Evolutionary conservation across 2,329 filamentous ascomycete species (phyloP).

Genomic region (Sporothrix sp.): DNA sequence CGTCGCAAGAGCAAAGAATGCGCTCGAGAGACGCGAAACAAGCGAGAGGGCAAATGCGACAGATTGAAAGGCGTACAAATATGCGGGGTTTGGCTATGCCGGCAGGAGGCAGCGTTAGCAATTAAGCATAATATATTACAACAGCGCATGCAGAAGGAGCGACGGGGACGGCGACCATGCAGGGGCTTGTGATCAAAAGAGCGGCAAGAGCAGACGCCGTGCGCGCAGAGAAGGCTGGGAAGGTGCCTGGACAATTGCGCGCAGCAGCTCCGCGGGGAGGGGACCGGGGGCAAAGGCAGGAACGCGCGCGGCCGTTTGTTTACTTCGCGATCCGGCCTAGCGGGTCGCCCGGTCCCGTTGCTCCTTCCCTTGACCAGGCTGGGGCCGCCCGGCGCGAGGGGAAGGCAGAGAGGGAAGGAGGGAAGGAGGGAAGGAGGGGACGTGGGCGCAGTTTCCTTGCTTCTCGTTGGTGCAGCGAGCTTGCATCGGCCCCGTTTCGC

Average conservation of each 20-base stretch:
- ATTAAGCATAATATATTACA: too few relatives aligned
- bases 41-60: not conserved
- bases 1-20: not conserved
- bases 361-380: not conserved
- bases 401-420: too few relatives aligned
- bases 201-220: too few relatives aligned
- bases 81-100: not conserved
- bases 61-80: not conserved
- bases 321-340: constrained; percentile 16
- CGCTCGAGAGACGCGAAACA: too few relatives aligned
- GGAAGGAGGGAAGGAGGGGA: not conserved
- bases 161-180: too few relatives aligned
- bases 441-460: not conserved
- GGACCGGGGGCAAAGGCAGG: not conserved
- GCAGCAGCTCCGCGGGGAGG: too few relatives aligned
- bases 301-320: constrained; percentile 12
- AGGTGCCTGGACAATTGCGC: too few relatives aligned
- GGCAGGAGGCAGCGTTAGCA: constrained; percentile 1
- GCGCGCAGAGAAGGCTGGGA: too few relatives aligned
- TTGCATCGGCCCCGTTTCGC: constrained; percentile 2
- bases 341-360: constrained; percentile 4
- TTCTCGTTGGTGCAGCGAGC: constrained; percentile 6
- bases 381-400: not conserved
- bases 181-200: too few relatives aligned
- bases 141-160: not conserved